Evolutionary conservation across 2,329 filamentous ascomycete genomes (phyloP), one percentile per base, ranked within the genome.

Genomic region (Fusarium sp.): DNA sequence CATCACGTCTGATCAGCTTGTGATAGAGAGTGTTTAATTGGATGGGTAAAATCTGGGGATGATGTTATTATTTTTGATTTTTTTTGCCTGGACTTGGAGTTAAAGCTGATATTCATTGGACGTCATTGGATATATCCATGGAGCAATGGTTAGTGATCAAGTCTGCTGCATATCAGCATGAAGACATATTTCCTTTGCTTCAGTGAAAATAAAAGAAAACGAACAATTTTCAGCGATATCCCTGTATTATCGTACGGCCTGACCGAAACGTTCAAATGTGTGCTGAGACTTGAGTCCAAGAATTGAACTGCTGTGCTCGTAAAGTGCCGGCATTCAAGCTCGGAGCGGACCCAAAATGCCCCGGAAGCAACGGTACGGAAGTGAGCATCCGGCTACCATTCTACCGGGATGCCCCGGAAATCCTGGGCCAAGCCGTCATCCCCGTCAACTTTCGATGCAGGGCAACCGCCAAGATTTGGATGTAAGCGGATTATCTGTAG

Each of bases 1-100:
- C 60, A 67, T 55, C 56, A 63, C 60, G 50, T 67, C 35, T 73
- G 56, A 67, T 44, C 45, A 53, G 60, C 61, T 64, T 71, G 60
- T 55, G 60, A 68, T 56, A n/a, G 56, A 67, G 32, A 6, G 41
- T 27, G 18, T 44, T 8, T 71, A 49, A 72, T 69, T 65, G 69
- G 64, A 30, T n/a, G 33, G 67, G 50, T 41, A 64, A 67, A 72
- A 69, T 30, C 69, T 72, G 69, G 69, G 67, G 69, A 69, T 67
- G 53, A 42, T 67, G 67, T 37, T 55, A n/a, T 33, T 44, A 30
- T 30, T 30, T 30, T 30, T n/a, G n/a, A 30, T 30, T 30, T 30
- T 17, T 52, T 53, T 41, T 58, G 27, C 42, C 38, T 40, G 55
- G 55, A 56, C 44, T 60, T 67, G 35, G 35, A 46, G 30, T 45